These are phyloP conservation scores for Colletotrichum sp. DNA, from an alignment of 2,329 filamentous ascomycete species.

Conservation along the genomic window DNA sequence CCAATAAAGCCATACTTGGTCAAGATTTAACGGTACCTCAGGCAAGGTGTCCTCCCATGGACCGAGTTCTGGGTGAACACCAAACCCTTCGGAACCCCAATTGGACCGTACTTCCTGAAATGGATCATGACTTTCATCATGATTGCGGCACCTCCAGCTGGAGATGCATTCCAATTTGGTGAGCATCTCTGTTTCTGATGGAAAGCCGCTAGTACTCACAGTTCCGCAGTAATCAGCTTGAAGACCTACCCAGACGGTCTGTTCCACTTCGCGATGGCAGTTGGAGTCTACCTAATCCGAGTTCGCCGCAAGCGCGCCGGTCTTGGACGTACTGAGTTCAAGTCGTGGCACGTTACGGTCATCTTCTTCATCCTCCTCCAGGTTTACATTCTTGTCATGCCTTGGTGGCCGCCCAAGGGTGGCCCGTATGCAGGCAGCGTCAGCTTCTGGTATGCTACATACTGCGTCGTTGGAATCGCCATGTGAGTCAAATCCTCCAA, in stretches of 20 bases:
- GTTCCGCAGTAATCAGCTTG: constrained; percentile 58
- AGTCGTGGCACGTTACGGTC: constrained; percentile 62
- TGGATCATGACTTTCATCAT: constrained; percentile 63
- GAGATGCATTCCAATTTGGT: constrained; percentile 69
- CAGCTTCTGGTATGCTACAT: constrained; percentile 77
- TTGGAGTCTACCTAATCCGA: constrained; percentile 65
- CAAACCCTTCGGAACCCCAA: constrained; percentile 65
- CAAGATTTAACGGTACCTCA: constrained; percentile 15
- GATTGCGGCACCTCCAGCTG: constrained; percentile 64
- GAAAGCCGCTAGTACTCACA: not conserved
- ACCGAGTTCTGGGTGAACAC: constrained; percentile 67
- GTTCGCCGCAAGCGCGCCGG: constrained; percentile 55
- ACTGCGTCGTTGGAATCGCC: constrained; percentile 67
- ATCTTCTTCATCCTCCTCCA: constrained; percentile 65
- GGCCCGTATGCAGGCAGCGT: constrained; percentile 68
- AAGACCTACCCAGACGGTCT: constrained; percentile 61
- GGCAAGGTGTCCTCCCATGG: constrained; percentile 65
- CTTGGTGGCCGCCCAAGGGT: constrained; percentile 71
- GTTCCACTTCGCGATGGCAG: constrained; percentile 61
- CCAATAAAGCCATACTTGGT: not conserved
- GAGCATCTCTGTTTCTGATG: accelerated
- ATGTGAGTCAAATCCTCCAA: constrained; percentile 52
- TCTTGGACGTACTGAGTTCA: constrained; percentile 55
- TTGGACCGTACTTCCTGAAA: constrained; percentile 63
- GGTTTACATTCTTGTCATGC: constrained; percentile 70